phyloP scores from a whole-genome alignment of 352 stramenopile species.

The Globisporangium middletonii region DNA sequence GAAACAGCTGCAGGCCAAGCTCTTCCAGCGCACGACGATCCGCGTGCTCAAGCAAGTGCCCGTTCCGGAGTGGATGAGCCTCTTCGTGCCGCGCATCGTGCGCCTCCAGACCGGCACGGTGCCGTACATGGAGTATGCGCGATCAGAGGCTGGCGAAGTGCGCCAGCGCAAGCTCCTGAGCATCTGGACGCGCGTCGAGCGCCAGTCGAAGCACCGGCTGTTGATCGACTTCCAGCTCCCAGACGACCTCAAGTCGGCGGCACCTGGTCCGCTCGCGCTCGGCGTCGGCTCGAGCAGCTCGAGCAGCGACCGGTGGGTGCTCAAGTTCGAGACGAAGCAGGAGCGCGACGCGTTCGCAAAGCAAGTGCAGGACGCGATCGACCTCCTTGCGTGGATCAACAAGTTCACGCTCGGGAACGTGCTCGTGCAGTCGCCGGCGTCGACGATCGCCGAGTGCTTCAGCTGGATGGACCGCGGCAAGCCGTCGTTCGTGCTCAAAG shows the following conservation, averaged over 20 bases:
- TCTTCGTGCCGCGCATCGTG: constrained; percentile 63
- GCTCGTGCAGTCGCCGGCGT: constrained; percentile 47
- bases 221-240: constrained; percentile 57
- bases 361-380: constrained; percentile 56
- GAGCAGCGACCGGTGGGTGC: constrained; percentile 50
- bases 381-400: constrained; percentile 60
- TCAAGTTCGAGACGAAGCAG: constrained; percentile 70
- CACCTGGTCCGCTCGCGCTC: constrained; percentile 10
- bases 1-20: constrained; percentile 44
- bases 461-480: constrained; percentile 50
- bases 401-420: constrained; percentile 62
- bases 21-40: constrained; percentile 38
- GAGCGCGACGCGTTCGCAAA: constrained; percentile 59
- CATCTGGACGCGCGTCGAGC: constrained; percentile 50
- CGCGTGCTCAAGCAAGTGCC: constrained; percentile 65
- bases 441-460: constrained; percentile 55
- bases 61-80: constrained; percentile 67
- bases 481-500: constrained; percentile 65
- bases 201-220: constrained; percentile 62
- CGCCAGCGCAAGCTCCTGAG: constrained; percentile 58
- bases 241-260: constrained; percentile 18
- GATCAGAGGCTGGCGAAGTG: constrained; percentile 43
- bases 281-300: constrained; percentile 3
- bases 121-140: constrained; percentile 63
- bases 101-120: constrained; percentile 51